Conservation (phyloP, 140 eudicot genomes). For the Ambrosia hybrid region DNA sequence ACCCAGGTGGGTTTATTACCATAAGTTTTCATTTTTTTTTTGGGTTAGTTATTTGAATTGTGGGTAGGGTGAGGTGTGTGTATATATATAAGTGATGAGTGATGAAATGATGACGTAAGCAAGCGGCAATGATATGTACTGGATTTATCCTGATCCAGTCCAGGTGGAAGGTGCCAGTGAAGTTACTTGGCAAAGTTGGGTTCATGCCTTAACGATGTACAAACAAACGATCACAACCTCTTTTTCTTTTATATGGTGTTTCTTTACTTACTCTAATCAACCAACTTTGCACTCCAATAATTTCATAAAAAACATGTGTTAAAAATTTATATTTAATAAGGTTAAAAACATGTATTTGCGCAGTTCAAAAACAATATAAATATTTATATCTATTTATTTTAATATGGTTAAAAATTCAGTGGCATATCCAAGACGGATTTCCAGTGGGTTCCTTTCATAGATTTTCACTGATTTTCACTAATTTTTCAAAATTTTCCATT, state of each 20-base stretch:
- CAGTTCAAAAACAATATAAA: no score
- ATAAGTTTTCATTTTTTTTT: constrained; percentile 6
- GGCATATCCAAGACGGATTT: no score
- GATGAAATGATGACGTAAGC: constrained; percentile 28
- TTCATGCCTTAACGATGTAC: constrained; percentile 24
- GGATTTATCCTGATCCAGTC: constrained; percentile 36
- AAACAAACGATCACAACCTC: constrained; percentile 26
- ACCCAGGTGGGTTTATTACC: constrained; percentile 38
- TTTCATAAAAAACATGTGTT: no score
- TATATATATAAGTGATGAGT: constrained; percentile 20
- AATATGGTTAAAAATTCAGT: no score
- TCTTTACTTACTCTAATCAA: neutral
- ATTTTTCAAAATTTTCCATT: no score
- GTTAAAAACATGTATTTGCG: no score
- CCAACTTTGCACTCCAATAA: neutral
- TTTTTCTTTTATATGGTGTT: neutral
- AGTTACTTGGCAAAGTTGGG: constrained; percentile 42
- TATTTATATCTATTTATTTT: no score
- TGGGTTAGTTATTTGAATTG: neutral
- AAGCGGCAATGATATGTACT: constrained; percentile 30
- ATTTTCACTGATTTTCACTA: no score
- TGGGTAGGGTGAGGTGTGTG: neutral
- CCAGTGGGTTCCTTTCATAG: no score
- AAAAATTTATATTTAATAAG: no score
- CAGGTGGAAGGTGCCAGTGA: constrained; percentile 34